These are phyloP conservation scores for Colletotrichum brevisporum DNA, from an alignment of 2,329 filamentous ascomycete species.

Conservation along the genomic window DNA sequence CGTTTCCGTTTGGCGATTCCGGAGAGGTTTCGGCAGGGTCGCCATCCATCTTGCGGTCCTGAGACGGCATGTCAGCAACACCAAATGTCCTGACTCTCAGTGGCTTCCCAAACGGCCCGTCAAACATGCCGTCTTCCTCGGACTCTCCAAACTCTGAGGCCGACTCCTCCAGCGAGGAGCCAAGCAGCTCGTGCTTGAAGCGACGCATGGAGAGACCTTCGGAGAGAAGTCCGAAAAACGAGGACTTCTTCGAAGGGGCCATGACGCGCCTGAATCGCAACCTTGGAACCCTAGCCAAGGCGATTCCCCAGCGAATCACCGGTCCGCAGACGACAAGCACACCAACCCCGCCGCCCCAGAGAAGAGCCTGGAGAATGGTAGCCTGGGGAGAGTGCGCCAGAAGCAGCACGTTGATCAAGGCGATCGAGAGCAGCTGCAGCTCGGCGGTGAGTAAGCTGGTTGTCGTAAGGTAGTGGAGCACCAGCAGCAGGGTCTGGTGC, in stretches of 20 bases:
- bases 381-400: constrained; percentile 86
- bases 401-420: constrained; percentile 84
- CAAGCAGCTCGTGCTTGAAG: constrained; percentile 58
- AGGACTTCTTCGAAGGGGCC: constrained; percentile 51
- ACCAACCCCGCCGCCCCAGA: constrained; percentile 87
- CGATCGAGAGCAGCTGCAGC: constrained; percentile 86
- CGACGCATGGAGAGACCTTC: constrained; percentile 62
- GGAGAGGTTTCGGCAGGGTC: constrained; percentile 28
- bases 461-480: constrained; percentile 85
- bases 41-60: constrained; percentile 17
- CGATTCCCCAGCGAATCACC: constrained; percentile 86
- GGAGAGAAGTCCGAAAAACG: constrained; percentile 55
- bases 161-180: constrained; percentile 49
- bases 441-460: constrained; percentile 91
- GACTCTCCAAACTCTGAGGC: constrained; percentile 48
- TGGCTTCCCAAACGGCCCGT: constrained; percentile 21
- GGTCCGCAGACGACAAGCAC: constrained; percentile 80
- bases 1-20: constrained; percentile 44
- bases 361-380: constrained; percentile 84
- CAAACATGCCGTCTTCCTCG: constrained; percentile 46
- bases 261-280: constrained; percentile 84
- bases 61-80: constrained; percentile 27
- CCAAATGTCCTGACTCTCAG: constrained; percentile 50
- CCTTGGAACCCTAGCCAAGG: constrained; percentile 87
- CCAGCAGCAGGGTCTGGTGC: constrained; percentile 81